phyloP scores from a whole-genome alignment of 1,284 basidiomycete genomes.

The Veloporphyrellus conicus region DNA sequence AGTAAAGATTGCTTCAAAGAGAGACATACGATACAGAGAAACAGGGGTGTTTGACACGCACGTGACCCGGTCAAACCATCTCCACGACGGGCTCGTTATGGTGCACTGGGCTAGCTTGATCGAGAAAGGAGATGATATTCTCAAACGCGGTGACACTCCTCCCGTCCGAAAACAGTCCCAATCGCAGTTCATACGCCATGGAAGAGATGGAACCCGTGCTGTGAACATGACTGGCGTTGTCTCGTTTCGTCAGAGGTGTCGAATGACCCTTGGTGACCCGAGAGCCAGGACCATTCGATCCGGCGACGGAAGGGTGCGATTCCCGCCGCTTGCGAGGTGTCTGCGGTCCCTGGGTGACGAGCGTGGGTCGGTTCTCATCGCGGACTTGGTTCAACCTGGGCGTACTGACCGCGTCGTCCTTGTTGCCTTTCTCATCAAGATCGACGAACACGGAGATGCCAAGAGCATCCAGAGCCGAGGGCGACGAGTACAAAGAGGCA shows the following conservation, averaged over 20 bases:
- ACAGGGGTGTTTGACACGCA: neutral
- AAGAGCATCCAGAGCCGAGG: slow-evolving; percentile 18
- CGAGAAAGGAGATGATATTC: slow-evolving; percentile 29
- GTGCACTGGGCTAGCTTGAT: slow-evolving; percentile 23
- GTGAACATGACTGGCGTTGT: slow-evolving; percentile 15
- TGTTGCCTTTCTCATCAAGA: slow-evolving; percentile 7
- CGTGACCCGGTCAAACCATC: slow-evolving; percentile 5
- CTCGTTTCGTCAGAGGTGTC: slow-evolving; percentile 19
- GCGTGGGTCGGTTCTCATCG: slow-evolving; percentile 3
- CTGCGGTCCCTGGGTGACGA: neutral
- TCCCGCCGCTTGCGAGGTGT: slow-evolving; percentile 18
- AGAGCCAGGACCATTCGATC: neutral
- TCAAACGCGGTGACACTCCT: slow-evolving; percentile 23
- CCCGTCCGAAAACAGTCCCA: slow-evolving; percentile 27
- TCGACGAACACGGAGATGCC: slow-evolving; percentile 21
- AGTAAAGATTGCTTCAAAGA: too few species aligned
- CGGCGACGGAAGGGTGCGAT: slow-evolving; percentile 12
- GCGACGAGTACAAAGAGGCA: slow-evolving; percentile 14
- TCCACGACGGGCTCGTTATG: slow-evolving; percentile 1
- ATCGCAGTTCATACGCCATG: slow-evolving; percentile 25
- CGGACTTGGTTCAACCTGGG: slow-evolving; percentile 1
- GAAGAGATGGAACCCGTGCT: slow-evolving; percentile 28
- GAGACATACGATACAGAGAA: slow-evolving; percentile 1
- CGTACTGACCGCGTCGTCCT: neutral
- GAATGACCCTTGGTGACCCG: slow-evolving; percentile 15